These are phyloP conservation scores for Penicillium concentricum DNA, from an alignment of 2,329 filamentous ascomycete species.

Conservation along the genomic window DNA sequence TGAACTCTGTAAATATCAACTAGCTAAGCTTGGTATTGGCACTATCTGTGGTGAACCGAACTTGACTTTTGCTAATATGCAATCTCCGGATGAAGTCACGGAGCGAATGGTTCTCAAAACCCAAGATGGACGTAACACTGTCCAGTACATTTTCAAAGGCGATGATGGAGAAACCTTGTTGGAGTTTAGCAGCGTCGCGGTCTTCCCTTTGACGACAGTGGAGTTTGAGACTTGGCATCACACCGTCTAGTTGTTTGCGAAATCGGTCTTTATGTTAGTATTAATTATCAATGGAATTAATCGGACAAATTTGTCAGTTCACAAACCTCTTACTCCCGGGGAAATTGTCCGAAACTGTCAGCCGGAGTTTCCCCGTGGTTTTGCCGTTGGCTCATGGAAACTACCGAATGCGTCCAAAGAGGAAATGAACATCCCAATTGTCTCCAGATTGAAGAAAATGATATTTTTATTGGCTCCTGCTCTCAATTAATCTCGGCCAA, in stretches of 20 bases:
- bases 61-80: not conserved
- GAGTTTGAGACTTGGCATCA: not conserved
- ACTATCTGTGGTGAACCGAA: not conserved
- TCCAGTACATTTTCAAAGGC: not conserved
- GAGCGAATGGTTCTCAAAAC: not conserved
- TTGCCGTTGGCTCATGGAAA: constrained; percentile 1
- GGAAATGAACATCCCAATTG: not conserved
- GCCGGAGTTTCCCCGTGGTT: constrained; percentile 9
- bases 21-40: not conserved
- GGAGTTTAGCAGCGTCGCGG: not conserved
- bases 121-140: not conserved
- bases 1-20: not conserved
- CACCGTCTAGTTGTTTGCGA: no score
- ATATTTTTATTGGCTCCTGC: not conserved
- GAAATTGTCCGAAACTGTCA: not conserved
- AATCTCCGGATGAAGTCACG: not conserved
- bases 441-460: not conserved
- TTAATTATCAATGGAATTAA: no score
- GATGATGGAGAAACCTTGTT: not conserved
- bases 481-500: not conserved
- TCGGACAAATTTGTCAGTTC: no score
- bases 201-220: not conserved
- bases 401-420: constrained; percentile 1
- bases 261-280: no score
- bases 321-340: no score